Conservation (phyloP, 306 rosid genomes). For the Argentina anserina region DNA sequence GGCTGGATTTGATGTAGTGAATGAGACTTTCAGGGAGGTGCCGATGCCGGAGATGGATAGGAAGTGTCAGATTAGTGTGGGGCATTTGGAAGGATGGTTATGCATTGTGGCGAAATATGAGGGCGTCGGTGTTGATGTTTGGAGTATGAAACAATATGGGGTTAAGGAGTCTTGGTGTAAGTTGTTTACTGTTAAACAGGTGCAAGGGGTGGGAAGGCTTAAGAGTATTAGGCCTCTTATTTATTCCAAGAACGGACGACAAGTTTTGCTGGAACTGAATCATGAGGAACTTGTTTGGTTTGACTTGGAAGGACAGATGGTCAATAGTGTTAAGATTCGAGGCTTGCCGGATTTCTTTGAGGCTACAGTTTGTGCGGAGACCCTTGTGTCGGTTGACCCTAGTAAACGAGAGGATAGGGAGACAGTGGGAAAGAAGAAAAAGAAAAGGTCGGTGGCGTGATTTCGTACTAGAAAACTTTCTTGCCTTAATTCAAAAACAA, state of each 20-base stretch:
- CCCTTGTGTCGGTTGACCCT: constrained; percentile 51
- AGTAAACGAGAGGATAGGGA: constrained; percentile 10
- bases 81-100: constrained; percentile 35
- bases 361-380: constrained; percentile 39
- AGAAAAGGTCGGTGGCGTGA: constrained; percentile 37
- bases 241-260: constrained; percentile 32
- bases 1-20: constrained; percentile 37
- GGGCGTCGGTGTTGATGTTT: constrained; percentile 36
- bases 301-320: constrained; percentile 24
- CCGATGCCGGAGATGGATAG: constrained; percentile 46
- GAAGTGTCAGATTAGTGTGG: constrained; percentile 43
- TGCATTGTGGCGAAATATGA: constrained; percentile 43
- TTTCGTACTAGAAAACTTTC: not conserved
- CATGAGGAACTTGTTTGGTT: constrained; percentile 50
- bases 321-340: constrained; percentile 21
- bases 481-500: too few relatives aligned
- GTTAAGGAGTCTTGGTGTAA: constrained; percentile 51
- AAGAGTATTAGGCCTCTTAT: constrained; percentile 52
- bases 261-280: constrained; percentile 46
- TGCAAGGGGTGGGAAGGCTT: constrained; percentile 7
- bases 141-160: constrained; percentile 63
- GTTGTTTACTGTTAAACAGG: constrained; percentile 29
- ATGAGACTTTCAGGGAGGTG: constrained; percentile 41
- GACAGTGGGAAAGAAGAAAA: constrained; percentile 18
- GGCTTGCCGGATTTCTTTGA: constrained; percentile 43